Conservation (phyloP, 2,329 filamentous ascomycete genomes). For the Pyrenochaeta sp. region DNA sequence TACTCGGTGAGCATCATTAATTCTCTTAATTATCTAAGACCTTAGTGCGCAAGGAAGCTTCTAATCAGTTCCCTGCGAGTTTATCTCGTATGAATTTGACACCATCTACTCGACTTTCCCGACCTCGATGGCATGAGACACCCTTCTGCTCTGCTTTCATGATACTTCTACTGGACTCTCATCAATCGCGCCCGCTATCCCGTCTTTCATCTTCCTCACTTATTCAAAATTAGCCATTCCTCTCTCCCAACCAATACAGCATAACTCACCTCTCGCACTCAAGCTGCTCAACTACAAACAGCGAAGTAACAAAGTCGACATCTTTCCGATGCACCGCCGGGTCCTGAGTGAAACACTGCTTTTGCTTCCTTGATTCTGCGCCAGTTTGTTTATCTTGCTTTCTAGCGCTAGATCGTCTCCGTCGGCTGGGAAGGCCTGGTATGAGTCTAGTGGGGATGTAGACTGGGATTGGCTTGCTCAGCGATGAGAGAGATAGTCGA, state of each 20-base stretch:
- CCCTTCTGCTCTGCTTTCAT: background rate
- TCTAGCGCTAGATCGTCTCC: background rate
- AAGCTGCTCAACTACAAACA: constrained; percentile 7
- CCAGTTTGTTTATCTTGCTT: background rate
- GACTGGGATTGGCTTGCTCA: background rate
- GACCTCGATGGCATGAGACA: too few relatives aligned
- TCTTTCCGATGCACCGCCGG: constrained; percentile 2
- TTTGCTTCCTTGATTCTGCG: background rate
- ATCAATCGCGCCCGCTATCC: background rate
- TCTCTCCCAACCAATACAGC: background rate
- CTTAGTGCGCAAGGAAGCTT: too few relatives aligned
- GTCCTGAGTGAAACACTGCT: background rate
- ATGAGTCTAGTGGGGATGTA: background rate
- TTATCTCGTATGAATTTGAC: too few relatives aligned
- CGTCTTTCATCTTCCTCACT: background rate
- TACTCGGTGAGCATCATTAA: too few relatives aligned
- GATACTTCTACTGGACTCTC: background rate
- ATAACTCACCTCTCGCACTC: background rate
- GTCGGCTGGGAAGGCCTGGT: background rate
- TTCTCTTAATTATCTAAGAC: too few relatives aligned
- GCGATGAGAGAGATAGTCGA: background rate
- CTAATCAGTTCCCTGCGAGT: too few relatives aligned
- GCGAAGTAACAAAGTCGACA: constrained; percentile 8
- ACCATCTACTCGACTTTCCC: too few relatives aligned
- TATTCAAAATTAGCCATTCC: background rate